These are phyloP conservation scores for Agaricus subrufescens DNA, from an alignment of 768 basidiomycete genomes.

Conservation along the genomic window DNA sequence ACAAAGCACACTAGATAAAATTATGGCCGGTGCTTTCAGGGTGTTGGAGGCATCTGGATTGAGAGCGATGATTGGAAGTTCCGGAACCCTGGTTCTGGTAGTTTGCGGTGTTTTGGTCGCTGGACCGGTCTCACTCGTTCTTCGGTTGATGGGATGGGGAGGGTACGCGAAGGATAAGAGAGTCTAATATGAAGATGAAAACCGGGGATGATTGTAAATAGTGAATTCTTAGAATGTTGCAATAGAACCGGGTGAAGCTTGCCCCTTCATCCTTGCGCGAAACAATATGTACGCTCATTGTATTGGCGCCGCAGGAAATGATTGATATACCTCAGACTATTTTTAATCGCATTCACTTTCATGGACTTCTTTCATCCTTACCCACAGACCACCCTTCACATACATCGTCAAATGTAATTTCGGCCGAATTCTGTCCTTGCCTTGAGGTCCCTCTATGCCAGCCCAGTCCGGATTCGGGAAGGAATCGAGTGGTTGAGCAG, in stretches of 20 bases:
- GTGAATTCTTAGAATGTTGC: no score
- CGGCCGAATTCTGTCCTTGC: constrained; percentile 10
- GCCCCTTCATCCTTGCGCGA: no score
- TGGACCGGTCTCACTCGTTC: not conserved
- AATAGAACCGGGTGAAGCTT: no score
- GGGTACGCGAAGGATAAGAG: no score
- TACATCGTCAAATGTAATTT: constrained; percentile 38
- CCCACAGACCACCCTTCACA: constrained; percentile 31
- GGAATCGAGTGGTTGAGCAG: no score
- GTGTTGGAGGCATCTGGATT: constrained; percentile 31
- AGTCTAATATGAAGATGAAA: no score
- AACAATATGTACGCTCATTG: no score
- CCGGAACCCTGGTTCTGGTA: constrained; percentile 17
- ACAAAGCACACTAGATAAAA: constrained; percentile 14
- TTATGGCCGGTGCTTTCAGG: constrained; percentile 32
- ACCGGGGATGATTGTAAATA: no score
- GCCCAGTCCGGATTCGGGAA: no score
- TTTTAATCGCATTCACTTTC: not conserved
- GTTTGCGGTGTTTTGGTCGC: not conserved
- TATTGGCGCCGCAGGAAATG: no score
- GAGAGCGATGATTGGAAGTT: constrained; percentile 24
- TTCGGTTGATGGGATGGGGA: not conserved
- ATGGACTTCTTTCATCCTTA: constrained; percentile 10
- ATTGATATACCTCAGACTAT: no score
- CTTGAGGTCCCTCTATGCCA: no score